Conservation (phyloP, 2,329 filamentous ascomycete genomes). For the Cyphellophora attinorum region DNA sequence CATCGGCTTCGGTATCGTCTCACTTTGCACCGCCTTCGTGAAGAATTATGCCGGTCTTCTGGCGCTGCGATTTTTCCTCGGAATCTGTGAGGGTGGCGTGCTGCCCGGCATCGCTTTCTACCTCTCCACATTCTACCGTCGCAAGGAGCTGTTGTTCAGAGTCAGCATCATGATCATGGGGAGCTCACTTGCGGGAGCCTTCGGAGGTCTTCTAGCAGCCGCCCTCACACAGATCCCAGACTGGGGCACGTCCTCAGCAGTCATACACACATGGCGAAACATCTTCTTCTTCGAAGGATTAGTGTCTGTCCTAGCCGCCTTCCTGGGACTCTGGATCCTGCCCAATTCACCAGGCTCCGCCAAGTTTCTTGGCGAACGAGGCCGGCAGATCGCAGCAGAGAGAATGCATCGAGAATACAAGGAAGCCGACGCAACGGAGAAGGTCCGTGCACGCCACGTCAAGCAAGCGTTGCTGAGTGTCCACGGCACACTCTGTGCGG, state of each 20-base stretch:
- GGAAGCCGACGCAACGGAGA: conserved; percentile 10
- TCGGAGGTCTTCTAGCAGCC: conserved; percentile 42
- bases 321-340: conserved; percentile 32
- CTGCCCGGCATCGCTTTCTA: conserved; percentile 45
- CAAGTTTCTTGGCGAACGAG: conserved; percentile 23
- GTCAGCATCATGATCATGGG: conserved; percentile 38
- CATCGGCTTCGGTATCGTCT: conserved; percentile 26
- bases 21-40: conserved; percentile 41
- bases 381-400: conserved; percentile 12
- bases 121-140: conserved; percentile 48
- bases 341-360: conserved; percentile 34
- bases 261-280: conserved; percentile 34
- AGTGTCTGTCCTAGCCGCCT: conserved; percentile 31
- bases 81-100: conserved; percentile 32
- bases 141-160: conserved; percentile 32
- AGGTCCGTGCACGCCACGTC: conserved; percentile 6
- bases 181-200: conserved; percentile 39
- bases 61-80: conserved; percentile 37
- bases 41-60: conserved; percentile 40
- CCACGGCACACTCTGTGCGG: conserved; percentile 14
- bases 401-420: conserved; percentile 11
- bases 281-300: conserved; percentile 48
- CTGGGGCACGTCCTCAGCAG: conserved; percentile 8
- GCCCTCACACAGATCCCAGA: conserved; percentile 28
- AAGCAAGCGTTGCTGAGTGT: conserved; percentile 15